Evolutionary conservation across 2,329 filamentous ascomycete species (phyloP).

Genomic region (Aureobasidium namibiae): DNA sequence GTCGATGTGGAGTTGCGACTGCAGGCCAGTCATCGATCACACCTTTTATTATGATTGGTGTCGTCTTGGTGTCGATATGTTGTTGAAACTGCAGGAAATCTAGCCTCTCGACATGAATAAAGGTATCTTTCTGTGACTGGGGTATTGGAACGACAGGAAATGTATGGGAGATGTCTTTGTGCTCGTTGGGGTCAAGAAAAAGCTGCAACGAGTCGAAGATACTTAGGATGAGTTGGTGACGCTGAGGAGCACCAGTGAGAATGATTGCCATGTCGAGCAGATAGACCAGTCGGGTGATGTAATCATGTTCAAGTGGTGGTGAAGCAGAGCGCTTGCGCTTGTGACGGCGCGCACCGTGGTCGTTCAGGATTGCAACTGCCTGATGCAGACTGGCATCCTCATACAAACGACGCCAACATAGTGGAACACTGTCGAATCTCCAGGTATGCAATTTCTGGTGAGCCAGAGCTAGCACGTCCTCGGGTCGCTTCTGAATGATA

Average conservation of each 20-base stretch:
- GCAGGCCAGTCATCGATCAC: slow-evolving; percentile 70
- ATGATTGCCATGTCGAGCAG: slow-evolving; percentile 70
- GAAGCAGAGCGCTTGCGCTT: slow-evolving; percentile 19
- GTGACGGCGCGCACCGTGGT: neutral
- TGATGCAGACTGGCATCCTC: slow-evolving; percentile 61
- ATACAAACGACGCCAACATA: slow-evolving; percentile 62
- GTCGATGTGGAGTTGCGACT: slow-evolving; percentile 41
- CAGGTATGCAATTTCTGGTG: slow-evolving; percentile 63
- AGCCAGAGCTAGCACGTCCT: slow-evolving; percentile 51
- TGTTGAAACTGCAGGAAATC: slow-evolving; percentile 23
- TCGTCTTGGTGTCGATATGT: slow-evolving; percentile 19
- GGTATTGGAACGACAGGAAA: neutral
- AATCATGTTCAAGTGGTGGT: slow-evolving; percentile 22
- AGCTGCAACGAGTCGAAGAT: slow-evolving; percentile 45
- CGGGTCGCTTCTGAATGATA: slow-evolving; percentile 29
- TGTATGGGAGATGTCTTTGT: neutral
- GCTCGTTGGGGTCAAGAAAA: slow-evolving; percentile 11
- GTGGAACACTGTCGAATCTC: slow-evolving; percentile 57
- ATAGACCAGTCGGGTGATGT: slow-evolving; percentile 53
- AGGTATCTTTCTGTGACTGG: neutral
- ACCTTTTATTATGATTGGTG: slow-evolving; percentile 62
- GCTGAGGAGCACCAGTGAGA: slow-evolving; percentile 56
- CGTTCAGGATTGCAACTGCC: slow-evolving; percentile 33
- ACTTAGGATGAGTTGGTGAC: slow-evolving; percentile 40
- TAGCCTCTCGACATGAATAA: slow-evolving; percentile 10